These are phyloP conservation scores for Oleoguttula mirabilis DNA, from an alignment of 495 filamentous ascomycete genomes.

Conservation along the genomic window DNA sequence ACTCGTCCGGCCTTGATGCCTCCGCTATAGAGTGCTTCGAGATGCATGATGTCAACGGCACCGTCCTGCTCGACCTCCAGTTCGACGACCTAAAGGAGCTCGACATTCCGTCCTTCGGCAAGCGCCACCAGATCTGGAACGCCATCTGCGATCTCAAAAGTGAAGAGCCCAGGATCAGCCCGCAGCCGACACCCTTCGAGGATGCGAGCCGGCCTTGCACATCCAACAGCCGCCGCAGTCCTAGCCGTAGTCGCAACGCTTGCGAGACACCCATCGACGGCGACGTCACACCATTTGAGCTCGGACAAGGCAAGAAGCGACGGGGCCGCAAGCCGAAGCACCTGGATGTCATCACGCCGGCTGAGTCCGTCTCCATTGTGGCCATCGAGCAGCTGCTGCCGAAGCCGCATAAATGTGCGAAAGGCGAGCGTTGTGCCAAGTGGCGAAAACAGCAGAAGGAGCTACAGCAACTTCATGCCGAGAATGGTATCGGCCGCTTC, in stretches of 20 bases:
- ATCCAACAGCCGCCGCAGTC: conserved; percentile 13
- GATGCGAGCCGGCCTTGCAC: conserved; percentile 31
- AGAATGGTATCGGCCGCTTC: conserved; percentile 36
- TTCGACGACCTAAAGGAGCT: conserved; percentile 90
- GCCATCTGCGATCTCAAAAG: conserved; percentile 62
- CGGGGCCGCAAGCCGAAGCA: conserved; percentile 36
- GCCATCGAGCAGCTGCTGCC: conserved; percentile 82
- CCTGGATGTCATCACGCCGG: conserved; percentile 50
- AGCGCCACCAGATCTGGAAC: conserved; percentile 73
- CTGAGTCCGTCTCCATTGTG: conserved; percentile 81
- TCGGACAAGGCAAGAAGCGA: conserved; percentile 30
- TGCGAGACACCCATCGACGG: conserved; percentile 26
- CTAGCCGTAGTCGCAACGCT: conserved; percentile 16
- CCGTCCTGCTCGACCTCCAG: conserved; percentile 72
- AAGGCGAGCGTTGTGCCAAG: conserved; percentile 80
- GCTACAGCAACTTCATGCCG: conserved; percentile 52
- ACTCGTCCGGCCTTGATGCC: conserved; percentile 55
- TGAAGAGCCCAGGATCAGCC: conserved; percentile 31
- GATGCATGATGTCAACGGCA: conserved; percentile 79
- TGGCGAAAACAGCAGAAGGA: conserved; percentile 60
- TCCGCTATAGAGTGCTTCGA: conserved; percentile 70
- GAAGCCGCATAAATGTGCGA: conserved; percentile 72
- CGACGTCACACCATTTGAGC: conserved; percentile 26
- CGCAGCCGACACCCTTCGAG: conserved; percentile 32
- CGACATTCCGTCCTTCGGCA: conserved; percentile 84